These are phyloP conservation scores for Citrus trifoliata DNA, from an alignment of 345 rosid genomes.

Conservation along the genomic window DNA sequence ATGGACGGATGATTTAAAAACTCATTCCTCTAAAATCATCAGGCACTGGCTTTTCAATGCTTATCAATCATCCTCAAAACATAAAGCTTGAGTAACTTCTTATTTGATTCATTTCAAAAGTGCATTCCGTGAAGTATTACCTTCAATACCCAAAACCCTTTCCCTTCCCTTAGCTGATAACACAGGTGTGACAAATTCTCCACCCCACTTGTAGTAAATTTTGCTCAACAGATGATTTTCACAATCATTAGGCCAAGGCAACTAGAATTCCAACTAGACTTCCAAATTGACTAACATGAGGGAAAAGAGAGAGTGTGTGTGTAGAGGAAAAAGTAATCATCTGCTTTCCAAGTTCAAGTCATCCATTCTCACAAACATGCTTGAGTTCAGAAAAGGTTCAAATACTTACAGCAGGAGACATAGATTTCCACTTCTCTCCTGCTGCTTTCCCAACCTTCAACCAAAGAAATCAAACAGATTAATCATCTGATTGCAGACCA, in stretches of 20 bases:
- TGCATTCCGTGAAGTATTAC: neutral
- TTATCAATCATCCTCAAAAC: neutral
- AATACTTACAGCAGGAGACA: constrained; percentile 62
- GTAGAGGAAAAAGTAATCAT: neutral
- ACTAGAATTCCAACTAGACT: neutral
- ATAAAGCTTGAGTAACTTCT: neutral
- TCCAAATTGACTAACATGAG: neutral
- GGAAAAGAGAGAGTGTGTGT: no score
- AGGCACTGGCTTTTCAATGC: neutral
- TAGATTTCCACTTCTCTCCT: constrained; percentile 73
- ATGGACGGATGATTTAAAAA: neutral
- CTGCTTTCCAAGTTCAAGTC: neutral
- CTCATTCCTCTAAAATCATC: neutral
- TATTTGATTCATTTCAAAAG: neutral
- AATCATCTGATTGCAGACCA: neutral
- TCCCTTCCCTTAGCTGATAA: neutral
- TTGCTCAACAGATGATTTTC: neutral
- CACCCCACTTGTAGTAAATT: neutral
- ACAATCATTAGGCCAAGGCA: neutral
- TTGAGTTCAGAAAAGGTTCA: neutral
- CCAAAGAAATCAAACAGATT: constrained; percentile 13
- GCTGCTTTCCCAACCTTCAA: constrained; percentile 85
- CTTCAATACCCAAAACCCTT: neutral
- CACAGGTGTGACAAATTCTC: neutral
- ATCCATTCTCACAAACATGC: neutral